These are phyloP conservation scores for Amphicarpaea edgeworthii DNA, from an alignment of 306 rosid species.

Conservation along the genomic window DNA sequence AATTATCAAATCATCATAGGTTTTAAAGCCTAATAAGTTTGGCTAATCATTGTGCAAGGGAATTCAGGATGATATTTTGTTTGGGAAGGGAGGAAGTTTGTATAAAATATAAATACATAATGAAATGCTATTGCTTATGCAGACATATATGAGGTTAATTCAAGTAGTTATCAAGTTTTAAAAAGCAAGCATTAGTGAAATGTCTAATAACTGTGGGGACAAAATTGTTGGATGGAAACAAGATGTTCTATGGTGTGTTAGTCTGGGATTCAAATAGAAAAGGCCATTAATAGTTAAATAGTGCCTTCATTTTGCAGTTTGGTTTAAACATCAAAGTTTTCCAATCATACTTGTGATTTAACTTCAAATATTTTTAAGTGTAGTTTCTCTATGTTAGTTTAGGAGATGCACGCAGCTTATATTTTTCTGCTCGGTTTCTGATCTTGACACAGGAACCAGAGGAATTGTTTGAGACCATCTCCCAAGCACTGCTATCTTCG, in stretches of 20 bases:
- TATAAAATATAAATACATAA: not conserved
- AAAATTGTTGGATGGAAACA: not conserved
- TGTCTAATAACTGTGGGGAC: not conserved
- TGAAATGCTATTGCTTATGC: not conserved
- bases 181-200: not conserved
- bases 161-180: not conserved
- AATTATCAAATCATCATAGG: not conserved
- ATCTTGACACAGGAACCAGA: constrained; percentile 79
- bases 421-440: constrained; percentile 31
- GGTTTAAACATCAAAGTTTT: constrained; percentile 22
- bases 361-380: constrained; percentile 4
- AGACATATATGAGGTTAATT: not conserved
- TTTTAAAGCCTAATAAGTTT: not conserved
- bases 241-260: not conserved
- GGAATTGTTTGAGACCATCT: constrained; percentile 91
- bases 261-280: not conserved
- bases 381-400: not conserved
- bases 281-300: not conserved
- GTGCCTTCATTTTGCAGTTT: not conserved
- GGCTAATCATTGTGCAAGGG: not conserved
- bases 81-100: not conserved
- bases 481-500: constrained; percentile 93
- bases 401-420: constrained; percentile 1
- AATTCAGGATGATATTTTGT: not conserved
- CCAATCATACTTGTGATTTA: not conserved